Evolutionary conservation across 2,329 filamentous ascomycete genomes (phyloP).

Genomic region (Phialophora verrucosa): DNA sequence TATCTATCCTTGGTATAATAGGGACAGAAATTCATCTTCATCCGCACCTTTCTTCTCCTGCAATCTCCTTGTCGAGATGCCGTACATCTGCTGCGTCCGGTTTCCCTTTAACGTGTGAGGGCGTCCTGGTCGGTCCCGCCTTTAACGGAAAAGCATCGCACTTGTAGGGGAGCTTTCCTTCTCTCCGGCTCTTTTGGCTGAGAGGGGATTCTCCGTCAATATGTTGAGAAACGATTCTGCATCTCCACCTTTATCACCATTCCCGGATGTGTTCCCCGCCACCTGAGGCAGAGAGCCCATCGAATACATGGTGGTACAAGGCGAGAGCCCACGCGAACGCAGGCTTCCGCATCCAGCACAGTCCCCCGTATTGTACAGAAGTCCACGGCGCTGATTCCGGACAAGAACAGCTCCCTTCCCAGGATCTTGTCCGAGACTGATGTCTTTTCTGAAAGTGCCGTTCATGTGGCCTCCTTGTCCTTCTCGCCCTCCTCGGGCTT

Average conservation of each 20-base stretch:
- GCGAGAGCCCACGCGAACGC: background rate
- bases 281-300: background rate
- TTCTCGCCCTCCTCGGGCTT: slow-evolving; percentile 20
- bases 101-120: background rate
- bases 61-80: background rate
- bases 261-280: background rate
- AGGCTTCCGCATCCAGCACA: background rate
- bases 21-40: background rate
- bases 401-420: background rate
- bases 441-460: no score
- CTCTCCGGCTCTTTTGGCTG: background rate
- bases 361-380: slow-evolving; percentile 3
- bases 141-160: background rate
- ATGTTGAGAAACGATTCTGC: background rate
- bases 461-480: slow-evolving; percentile 13
- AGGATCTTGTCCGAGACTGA: background rate
- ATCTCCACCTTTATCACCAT: background rate
- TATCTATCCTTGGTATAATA: slow-evolving; percentile 1
- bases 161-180: background rate
- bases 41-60: slow-evolving; percentile 2
- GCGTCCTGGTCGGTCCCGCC: background rate
- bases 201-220: background rate
- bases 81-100: background rate
- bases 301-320: slow-evolving; percentile 5
- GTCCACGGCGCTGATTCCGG: background rate